phyloP scores from a whole-genome alignment of 108 stramenopile species.

The Nitzschia palea region DNA sequence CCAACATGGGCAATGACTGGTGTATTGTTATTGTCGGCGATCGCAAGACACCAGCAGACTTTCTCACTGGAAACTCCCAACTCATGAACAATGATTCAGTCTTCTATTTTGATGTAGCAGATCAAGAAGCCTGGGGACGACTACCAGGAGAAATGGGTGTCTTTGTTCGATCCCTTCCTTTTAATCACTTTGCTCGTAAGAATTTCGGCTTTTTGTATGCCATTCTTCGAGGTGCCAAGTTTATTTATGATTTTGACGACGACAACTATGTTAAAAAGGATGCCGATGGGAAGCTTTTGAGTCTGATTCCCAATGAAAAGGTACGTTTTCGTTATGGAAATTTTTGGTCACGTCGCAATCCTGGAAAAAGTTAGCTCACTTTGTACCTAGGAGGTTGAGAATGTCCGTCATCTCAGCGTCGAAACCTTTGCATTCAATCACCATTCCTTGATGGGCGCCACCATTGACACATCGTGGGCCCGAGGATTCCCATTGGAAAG shows the following conservation, averaged over 20 bases:
- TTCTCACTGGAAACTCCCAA: neutral
- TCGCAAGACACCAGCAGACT: slow-evolving; percentile 34
- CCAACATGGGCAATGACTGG: slow-evolving; percentile 25
- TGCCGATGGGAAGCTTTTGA: neutral
- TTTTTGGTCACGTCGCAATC: too few species aligned
- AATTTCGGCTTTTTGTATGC: slow-evolving; percentile 68
- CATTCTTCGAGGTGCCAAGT: slow-evolving; percentile 43
- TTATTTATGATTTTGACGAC: slow-evolving; percentile 66
- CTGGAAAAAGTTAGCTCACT: too few species aligned
- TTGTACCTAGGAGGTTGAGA: slow-evolving; percentile 8
- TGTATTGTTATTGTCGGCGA: slow-evolving; percentile 68
- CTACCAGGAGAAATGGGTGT: slow-evolving; percentile 8
- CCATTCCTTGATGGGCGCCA: slow-evolving; percentile 42
- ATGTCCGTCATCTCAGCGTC: neutral
- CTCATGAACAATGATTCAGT: neutral
- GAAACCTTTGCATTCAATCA: slow-evolving; percentile 43
- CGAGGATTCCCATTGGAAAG: slow-evolving; percentile 54
- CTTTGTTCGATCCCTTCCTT: slow-evolving; percentile 39
- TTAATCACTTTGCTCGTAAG: slow-evolving; percentile 58
- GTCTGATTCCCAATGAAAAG: slow-evolving; percentile 10
- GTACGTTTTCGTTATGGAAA: neutral
- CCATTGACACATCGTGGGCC: slow-evolving; percentile 42
- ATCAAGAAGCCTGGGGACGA: slow-evolving; percentile 8
- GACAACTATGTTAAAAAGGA: slow-evolving; percentile 41
- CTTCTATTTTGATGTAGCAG: slow-evolving; percentile 17